Conservation (phyloP, 169 alveolate species). For the Eimeria necatrix region DNA sequence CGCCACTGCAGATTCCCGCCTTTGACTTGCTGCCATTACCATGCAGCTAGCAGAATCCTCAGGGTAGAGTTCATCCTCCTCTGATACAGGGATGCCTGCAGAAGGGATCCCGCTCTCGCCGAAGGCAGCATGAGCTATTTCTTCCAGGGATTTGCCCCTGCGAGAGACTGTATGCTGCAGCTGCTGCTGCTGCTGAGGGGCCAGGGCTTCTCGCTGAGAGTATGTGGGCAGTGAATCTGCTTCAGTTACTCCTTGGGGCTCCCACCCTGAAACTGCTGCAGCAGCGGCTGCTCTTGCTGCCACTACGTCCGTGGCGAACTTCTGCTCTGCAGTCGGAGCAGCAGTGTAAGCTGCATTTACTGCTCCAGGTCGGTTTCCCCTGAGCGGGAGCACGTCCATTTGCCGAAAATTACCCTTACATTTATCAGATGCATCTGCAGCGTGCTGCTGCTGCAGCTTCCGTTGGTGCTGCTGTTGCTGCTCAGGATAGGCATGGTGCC, state of each 20-base stretch:
- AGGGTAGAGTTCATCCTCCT: slow-evolving; percentile 81
- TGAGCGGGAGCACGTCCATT: not conserved
- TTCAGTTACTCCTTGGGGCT: not conserved
- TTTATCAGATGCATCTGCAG: not conserved
- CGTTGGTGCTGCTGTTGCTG: slow-evolving; percentile 45
- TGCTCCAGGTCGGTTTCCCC: slow-evolving; percentile 12
- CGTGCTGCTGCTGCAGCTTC: slow-evolving; percentile 47
- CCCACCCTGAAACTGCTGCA: not conserved
- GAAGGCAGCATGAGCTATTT: not conserved
- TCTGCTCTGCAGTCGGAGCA: slow-evolving; percentile 39
- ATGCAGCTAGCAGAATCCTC: slow-evolving; percentile 84
- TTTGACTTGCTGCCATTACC: slow-evolving; percentile 46
- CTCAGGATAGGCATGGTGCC: not conserved
- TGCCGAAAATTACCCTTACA: not conserved
- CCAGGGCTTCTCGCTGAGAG: not conserved
- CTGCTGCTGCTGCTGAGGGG: slow-evolving; percentile 37
- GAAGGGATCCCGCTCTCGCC: slow-evolving; percentile 24
- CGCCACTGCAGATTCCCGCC: slow-evolving; percentile 24
- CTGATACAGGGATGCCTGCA: slow-evolving; percentile 13
- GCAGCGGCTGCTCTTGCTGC: slow-evolving; percentile 27
- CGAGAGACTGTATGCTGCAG: slow-evolving; percentile 4
- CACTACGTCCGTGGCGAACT: not conserved
- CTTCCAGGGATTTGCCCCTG: not conserved
- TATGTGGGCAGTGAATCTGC: not conserved
- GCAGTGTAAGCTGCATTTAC: slow-evolving; percentile 14